A percentile compares a stretch with the other conserved stretches of the same genome.
phyloP scores from a whole-genome alignment of 225 moss, liverwort and hornwort genomes.

The Physcomitrium patens region DNA sequence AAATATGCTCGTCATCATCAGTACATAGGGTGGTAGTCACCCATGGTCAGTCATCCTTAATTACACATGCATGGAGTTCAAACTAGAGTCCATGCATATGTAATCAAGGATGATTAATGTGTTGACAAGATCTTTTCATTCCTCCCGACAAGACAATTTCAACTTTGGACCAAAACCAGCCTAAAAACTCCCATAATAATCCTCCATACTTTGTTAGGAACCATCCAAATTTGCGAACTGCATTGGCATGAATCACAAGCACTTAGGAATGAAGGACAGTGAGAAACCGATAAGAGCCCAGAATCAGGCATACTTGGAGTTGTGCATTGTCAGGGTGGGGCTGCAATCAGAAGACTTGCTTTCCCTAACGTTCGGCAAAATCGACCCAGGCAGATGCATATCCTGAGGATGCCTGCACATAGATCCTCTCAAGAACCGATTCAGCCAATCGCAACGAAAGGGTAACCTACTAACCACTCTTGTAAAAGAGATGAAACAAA shows the following conservation, averaged over 20 bases:
- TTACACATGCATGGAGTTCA: background rate
- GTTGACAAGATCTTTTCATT: too few species aligned
- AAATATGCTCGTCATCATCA: constrained; percentile 18
- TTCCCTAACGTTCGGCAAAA: constrained; percentile 42
- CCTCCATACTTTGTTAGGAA: background rate
- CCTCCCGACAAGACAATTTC: background rate
- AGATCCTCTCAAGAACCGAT: constrained; percentile 9
- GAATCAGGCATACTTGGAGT: constrained; percentile 42
- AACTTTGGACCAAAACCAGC: constrained; percentile 12
- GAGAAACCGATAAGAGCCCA: constrained; percentile 10
- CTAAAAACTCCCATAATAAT: background rate
- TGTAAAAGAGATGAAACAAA: constrained; percentile 1
- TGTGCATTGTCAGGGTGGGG: constrained; percentile 46
- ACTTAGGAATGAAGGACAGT: background rate
- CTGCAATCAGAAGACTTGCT: constrained; percentile 55
- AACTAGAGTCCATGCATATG: background rate
- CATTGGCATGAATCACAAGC: background rate
- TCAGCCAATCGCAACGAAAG: constrained; percentile 9
- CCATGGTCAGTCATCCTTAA: background rate
- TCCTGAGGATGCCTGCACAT: constrained; percentile 46
- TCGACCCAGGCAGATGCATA: constrained; percentile 57
- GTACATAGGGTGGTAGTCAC: background rate
- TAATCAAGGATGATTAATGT: too few species aligned
- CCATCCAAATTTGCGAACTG: background rate
- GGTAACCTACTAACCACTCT: background rate